These are phyloP conservation scores for Voacanga thouarsii DNA, from an alignment of 257 asterid genomes.

Conservation along the genomic window DNA sequence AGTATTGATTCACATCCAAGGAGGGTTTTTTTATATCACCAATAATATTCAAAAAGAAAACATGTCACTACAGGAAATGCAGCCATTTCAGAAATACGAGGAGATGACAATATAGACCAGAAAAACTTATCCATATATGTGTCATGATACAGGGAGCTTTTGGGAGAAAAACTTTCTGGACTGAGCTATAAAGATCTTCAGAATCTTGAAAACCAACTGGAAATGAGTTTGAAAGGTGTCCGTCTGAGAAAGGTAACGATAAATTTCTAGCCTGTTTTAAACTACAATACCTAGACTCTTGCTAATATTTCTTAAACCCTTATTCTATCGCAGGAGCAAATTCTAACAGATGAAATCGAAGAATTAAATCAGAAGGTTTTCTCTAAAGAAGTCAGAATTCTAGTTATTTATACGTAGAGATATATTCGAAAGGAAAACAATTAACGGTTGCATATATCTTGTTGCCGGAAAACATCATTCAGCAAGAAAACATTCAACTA, in stretches of 20 bases:
- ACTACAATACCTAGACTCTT: background rate
- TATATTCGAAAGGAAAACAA: background rate
- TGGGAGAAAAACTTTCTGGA: constrained; percentile 73
- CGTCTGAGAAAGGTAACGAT: constrained; percentile 39
- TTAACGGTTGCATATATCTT: background rate
- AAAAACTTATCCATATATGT: background rate
- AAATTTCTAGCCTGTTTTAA: background rate
- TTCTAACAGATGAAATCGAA: constrained; percentile 47
- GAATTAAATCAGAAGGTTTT: constrained; percentile 52
- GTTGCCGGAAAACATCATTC: constrained; percentile 45
- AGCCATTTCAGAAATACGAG: no score
- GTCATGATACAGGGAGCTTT: constrained; percentile 41
- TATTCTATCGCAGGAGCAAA: constrained; percentile 44
- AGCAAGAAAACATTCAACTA: constrained; percentile 53
- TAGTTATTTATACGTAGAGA: background rate
- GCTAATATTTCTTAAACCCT: constrained; percentile 4
- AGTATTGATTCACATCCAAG: no score
- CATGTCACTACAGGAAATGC: no score
- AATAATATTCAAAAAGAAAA: no score
- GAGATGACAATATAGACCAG: no score
- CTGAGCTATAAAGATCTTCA: constrained; percentile 56
- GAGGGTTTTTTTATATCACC: no score
- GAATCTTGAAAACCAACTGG: constrained; percentile 53
- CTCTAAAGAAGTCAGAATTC: constrained; percentile 12
- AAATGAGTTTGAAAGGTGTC: constrained; percentile 52